Conservation (phyloP, 1,284 basidiomycete genomes). For the Irpex lacteus region DNA sequence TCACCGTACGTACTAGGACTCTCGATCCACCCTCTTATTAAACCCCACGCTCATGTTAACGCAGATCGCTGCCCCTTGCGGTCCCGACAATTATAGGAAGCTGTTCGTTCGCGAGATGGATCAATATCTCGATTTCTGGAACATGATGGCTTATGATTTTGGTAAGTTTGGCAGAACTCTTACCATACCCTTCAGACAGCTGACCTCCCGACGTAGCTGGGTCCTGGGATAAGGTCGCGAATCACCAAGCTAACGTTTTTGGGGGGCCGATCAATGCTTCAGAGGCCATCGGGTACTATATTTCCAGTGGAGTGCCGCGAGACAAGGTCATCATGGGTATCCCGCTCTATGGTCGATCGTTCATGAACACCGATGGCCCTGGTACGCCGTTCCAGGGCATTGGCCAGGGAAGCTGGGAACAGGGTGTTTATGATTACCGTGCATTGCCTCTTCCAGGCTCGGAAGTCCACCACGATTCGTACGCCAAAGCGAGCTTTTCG, state of each 20-base stretch:
- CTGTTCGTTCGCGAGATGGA: constrained; percentile 86
- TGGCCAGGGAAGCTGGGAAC: constrained; percentile 76
- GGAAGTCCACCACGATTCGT: constrained; percentile 55
- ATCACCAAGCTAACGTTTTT: constrained; percentile 89
- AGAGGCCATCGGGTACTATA: constrained; percentile 76
- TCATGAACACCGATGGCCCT: constrained; percentile 83
- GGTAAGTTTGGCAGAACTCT: constrained; percentile 40
- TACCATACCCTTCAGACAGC: constrained; percentile 13
- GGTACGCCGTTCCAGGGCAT: constrained; percentile 77
- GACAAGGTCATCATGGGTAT: constrained; percentile 88
- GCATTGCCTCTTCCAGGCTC: constrained; percentile 72
- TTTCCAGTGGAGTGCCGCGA: constrained; percentile 65
- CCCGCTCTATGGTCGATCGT: constrained; percentile 90
- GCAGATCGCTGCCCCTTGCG: constrained; percentile 91
- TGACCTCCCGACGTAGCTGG: constrained; percentile 52
- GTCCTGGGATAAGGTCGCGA: constrained; percentile 77
- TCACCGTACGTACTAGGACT: constrained; percentile 55
- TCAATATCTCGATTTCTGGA: constrained; percentile 89
- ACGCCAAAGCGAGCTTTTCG: constrained; percentile 66
- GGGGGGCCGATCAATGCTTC: constrained; percentile 64
- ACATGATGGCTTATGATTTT: constrained; percentile 92
- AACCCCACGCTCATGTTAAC: constrained; percentile 9
- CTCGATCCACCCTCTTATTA: neutral
- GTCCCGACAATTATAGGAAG: constrained; percentile 81
- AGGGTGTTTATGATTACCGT: constrained; percentile 81